Evolutionary conservation across 192 early-diverging fungal genomes (phyloP), one percentile per base, ranked within the genome.

Genomic region (Linnemannia hyalina): DNA sequence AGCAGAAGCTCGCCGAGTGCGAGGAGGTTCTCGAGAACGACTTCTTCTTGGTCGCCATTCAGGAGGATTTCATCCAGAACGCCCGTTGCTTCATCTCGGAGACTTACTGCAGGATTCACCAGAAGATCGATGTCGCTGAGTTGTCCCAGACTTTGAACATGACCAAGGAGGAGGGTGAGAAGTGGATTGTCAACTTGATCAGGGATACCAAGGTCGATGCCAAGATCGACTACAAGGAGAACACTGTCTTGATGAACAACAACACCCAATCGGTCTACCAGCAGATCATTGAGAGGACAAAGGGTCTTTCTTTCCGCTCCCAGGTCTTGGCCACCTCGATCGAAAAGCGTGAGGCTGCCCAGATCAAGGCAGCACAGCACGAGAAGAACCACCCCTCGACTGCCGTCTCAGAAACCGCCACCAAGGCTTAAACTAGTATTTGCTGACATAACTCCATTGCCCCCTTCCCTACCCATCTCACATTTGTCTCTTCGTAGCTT

Each of bases 121-220:
- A 97, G 91, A 95, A 96, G 91, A 98, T 99, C 78, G 95, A 98
- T 89, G 95, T 98, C 85, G 91, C 88, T 60, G 91, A 93, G 42
- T 91, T 99, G 81, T 94, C 94, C 71, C 93, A 94, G 82, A 95
- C 93, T 71, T 91, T 99, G 63, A 96, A 96, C 84, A 92, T 98
- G 92, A 92, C 91, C 85, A 93, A 94, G 85, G 96, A 97, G 81
- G 95, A 96, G 84, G 97, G 97, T 74, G 97, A 98, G 87, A 98
- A 98, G 89, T 98, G 97, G 97, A 97, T 99, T 73, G 97, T 97
- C 63, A 96, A 99, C 91, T 91, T 99, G 74, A 98, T 99, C 88
- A 94, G 97, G 54, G 96, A 98, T 80, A 97, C 97, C 29, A 92
- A 96, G 82, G 97, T 98, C 82, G 97, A 99, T 76, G 98, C 97